phyloP scores from a whole-genome alignment of 768 basidiomycete species.

The Auriscalpium vulgare region DNA sequence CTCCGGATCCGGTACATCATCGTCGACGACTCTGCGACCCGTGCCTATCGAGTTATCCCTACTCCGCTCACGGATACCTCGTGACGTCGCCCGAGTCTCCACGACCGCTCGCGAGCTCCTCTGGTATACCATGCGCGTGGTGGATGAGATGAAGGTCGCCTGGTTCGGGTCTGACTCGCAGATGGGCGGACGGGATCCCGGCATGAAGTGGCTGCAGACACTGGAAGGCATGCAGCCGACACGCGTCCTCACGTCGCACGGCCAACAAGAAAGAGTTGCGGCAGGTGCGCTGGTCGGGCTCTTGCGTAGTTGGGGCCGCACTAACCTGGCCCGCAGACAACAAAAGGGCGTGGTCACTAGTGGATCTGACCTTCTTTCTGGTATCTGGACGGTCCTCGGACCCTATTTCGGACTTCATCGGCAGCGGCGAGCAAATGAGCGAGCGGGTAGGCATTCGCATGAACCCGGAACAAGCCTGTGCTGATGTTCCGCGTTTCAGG shows the following conservation, averaged over 20 bases:
- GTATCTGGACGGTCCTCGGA: slow-evolving; percentile 68
- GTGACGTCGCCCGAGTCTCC: slow-evolving; percentile 66
- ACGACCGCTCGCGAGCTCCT: slow-evolving; percentile 62
- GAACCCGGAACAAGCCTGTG: not conserved
- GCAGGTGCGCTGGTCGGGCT: not conserved
- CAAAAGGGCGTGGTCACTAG: slow-evolving; percentile 50
- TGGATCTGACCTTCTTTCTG: slow-evolving; percentile 65
- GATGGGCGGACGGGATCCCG: slow-evolving; percentile 63
- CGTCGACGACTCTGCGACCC: slow-evolving; percentile 32
- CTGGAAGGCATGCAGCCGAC: slow-evolving; percentile 40
- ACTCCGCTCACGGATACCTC: slow-evolving; percentile 43
- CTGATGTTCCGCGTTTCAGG: slow-evolving; percentile 32
- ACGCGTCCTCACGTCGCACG: no score
- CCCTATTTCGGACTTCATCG: slow-evolving; percentile 63
- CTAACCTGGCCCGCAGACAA: slow-evolving; percentile 29
- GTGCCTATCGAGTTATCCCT: slow-evolving; percentile 46
- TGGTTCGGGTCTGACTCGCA: slow-evolving; percentile 69
- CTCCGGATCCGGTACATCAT: slow-evolving; percentile 18
- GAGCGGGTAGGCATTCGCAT: slow-evolving; percentile 50
- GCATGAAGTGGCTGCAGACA: slow-evolving; percentile 62
- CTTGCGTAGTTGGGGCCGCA: not conserved
- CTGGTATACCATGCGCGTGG: slow-evolving; percentile 62
- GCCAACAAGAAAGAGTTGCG: not conserved
- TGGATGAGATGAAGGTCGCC: slow-evolving; percentile 61
- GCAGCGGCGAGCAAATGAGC: slow-evolving; percentile 72